Evolutionary conservation across 225 moss, liverwort and hornwort species (phyloP).

Genomic region (Rhytidiadelphus loreus): DNA sequence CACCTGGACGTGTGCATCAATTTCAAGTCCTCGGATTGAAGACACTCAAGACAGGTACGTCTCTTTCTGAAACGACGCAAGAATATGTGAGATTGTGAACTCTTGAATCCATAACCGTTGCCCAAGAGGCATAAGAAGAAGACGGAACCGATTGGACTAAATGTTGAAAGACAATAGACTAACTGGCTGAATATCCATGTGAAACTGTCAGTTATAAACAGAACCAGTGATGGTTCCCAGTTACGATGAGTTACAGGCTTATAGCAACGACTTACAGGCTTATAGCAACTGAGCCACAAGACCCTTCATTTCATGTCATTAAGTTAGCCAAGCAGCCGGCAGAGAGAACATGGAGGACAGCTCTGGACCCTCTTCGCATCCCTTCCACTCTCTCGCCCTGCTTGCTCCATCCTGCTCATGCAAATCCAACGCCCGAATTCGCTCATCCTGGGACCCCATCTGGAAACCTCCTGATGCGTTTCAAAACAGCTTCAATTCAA

Average conservation of each 20-base stretch:
- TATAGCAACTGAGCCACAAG: not conserved
- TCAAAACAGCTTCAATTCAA: not conserved
- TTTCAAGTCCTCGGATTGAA: not conserved
- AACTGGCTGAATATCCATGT: not conserved
- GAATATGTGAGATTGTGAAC: not conserved
- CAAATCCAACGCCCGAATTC: not conserved
- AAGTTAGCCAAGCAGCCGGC: not conserved
- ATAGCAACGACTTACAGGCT: not conserved
- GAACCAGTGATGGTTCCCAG: not conserved
- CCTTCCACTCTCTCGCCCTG: conserved; percentile 17
- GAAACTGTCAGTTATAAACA: not conserved
- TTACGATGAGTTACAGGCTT: not conserved
- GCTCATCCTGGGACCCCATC: not conserved
- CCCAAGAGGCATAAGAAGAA: not conserved
- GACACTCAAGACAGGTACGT: no score
- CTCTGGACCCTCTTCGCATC: conserved; percentile 5
- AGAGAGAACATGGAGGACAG: not conserved
- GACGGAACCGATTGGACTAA: not conserved
- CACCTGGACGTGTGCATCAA: not conserved
- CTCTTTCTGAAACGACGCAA: not conserved
- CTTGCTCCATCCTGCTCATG: not conserved
- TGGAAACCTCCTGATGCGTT: not conserved
- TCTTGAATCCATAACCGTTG: not conserved
- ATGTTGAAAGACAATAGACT: no score
- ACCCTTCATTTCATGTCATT: not conserved